These are phyloP conservation scores for Antarctomyces pellizariae DNA, from an alignment of 495 filamentous ascomycete species.

Conservation along the genomic window DNA sequence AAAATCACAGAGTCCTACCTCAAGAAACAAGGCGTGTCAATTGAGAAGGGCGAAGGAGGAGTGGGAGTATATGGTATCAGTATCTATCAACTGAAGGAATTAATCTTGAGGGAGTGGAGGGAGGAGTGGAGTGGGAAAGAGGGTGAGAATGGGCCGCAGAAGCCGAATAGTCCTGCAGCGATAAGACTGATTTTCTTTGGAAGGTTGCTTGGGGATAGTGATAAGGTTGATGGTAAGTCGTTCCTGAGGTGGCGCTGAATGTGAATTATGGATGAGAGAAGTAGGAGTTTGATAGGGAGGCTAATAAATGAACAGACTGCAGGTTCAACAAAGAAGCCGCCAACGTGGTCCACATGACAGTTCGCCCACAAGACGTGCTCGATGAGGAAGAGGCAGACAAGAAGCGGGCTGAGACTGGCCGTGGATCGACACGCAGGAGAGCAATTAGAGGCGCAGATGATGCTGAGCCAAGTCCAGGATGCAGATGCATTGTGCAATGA, in stretches of 20 bases:
- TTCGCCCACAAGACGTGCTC: constrained; percentile 68
- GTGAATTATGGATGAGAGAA: constrained; percentile 5
- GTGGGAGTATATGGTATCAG: constrained; percentile 37
- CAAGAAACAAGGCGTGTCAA: constrained; percentile 46
- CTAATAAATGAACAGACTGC: constrained; percentile 37
- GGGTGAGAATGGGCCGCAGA: constrained; percentile 72
- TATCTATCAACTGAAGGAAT: constrained; percentile 74
- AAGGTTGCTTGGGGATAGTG: constrained; percentile 65
- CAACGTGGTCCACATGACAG: constrained; percentile 85
- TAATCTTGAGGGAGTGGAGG: constrained; percentile 79
- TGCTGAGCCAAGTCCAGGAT: no score
- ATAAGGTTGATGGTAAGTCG: neutral
- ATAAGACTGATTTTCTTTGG: constrained; percentile 82
- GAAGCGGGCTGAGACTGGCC: no score
- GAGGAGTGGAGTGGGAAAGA: constrained; percentile 89
- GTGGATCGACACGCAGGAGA: no score
- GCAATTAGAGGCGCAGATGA: no score
- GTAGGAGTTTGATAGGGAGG: no score
- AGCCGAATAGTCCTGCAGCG: constrained; percentile 57
- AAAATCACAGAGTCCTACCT: constrained; percentile 73
- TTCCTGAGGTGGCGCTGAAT: no score
- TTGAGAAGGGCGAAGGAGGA: no score
- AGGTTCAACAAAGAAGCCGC: constrained; percentile 43
- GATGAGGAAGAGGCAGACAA: constrained; percentile 71
- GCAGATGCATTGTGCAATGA: no score